A percentile compares a stretch with the other conserved stretches of the same genome.
phyloP scores from a whole-genome alignment of 1,284 basidiomycete species.

The Singerocomus inundabilis region DNA sequence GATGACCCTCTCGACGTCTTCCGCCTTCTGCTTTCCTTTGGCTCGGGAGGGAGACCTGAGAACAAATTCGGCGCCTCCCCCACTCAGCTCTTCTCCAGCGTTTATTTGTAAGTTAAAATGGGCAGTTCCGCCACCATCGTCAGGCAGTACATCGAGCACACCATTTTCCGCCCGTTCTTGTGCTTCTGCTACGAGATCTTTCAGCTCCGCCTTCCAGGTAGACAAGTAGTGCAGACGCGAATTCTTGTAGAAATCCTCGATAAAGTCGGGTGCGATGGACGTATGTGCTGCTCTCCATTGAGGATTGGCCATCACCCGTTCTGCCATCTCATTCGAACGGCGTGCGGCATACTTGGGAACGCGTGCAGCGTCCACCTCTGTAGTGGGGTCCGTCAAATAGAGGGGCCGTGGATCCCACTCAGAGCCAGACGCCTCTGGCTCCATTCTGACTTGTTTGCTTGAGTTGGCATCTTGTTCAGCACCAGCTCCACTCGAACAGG shows the following conservation, averaged over 20 bases:
- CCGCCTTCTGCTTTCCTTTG: constrained; percentile 57
- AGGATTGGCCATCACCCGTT: constrained; percentile 74
- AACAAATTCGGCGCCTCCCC: constrained; percentile 55
- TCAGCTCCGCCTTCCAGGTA: constrained; percentile 90
- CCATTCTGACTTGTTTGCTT: constrained; percentile 2
- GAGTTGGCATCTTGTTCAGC: not conserved
- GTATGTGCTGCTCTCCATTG: constrained; percentile 89
- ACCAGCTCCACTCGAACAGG: not conserved
- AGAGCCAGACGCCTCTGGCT: constrained; percentile 7
- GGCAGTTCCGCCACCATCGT: constrained; percentile 3
- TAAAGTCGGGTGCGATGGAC: constrained; percentile 81
- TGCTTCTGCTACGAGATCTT: constrained; percentile 77
- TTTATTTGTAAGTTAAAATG: constrained; percentile 33
- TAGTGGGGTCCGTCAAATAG: constrained; percentile 44
- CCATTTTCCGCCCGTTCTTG: constrained; percentile 64
- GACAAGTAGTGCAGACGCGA: constrained; percentile 90
- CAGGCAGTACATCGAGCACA: constrained; percentile 9
- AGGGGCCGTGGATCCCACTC: constrained; percentile 30
- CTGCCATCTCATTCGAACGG: constrained; percentile 67
- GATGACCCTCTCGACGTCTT: constrained; percentile 59
- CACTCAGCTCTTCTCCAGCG: constrained; percentile 42
- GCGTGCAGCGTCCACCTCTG: constrained; percentile 40
- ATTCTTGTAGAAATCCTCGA: constrained; percentile 89
- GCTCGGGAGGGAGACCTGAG: constrained; percentile 47
- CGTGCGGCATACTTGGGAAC: constrained; percentile 64